Base-by-base conservation (phyloP, 225 moss, liverwort and hornwort species). In the Rhytidiadelphus loreus region DNA sequence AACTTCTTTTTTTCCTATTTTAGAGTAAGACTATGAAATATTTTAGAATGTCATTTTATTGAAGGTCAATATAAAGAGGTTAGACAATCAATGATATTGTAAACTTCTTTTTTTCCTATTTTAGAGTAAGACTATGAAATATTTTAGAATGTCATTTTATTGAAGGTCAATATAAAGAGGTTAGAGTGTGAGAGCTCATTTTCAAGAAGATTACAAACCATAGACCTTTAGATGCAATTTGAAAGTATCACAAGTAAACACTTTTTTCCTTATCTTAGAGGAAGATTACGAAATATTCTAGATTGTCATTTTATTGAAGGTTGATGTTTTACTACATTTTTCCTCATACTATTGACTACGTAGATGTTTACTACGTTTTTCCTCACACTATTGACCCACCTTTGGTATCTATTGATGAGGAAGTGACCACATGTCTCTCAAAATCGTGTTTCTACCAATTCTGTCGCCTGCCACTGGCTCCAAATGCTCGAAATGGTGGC, bases 401-500 rank as follows among this genome's bases (percentile, higher is more conserved):
- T 22, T 33, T 46, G 75, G 75, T 53, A 4, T 48, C 76, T 53
- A 33, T 6, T 77, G 77, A 37, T 37, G 37, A 77, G 14, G 77
- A 77, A 35, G n/a, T n/a, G n/a, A n/a, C n/a, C n/a, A n/a, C n/a
- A n/a, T n/a, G n/a, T n/a, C n/a, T n/a, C n/a, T n/a, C n/a, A n/a
- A n/a, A n/a, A 25, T 72, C 58, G 57, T 73, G 60, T 32, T 44
- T 41, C 39, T 30, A 30, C 33, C 62, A 33, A 46, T 73, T 65
- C 62, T 88, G 28, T 81, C 37, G 82, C 87, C 86, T 94, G 92
- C 87, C 93, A 89, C 88, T 94, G 48, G 91, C 94, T 88, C 83
- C 81, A 61, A 95, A 88, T 73, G 94, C 92, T 77, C 92, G 89
- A 39, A 95, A 96, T 85, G 94, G 95, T 75, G 96, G 58, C 93